phyloP scores from a whole-genome alignment of 2,329 filamentous ascomycete genomes.

The Lachnellula cervina region DNA sequence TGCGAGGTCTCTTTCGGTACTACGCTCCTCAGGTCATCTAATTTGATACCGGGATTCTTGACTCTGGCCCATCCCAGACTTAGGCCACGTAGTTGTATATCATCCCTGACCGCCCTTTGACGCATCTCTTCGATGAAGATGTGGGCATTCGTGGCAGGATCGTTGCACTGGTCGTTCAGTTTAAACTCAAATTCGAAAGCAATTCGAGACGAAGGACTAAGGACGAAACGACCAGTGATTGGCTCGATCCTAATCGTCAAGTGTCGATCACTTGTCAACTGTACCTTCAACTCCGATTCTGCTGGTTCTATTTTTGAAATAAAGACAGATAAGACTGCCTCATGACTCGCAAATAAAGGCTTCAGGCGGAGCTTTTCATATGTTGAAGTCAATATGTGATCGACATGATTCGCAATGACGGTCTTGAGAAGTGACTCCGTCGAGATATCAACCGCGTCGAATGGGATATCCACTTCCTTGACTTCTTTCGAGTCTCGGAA shows the following conservation, averaged over 20 bases:
- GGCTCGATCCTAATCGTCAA: slow-evolving; percentile 67
- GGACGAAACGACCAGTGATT: slow-evolving; percentile 68
- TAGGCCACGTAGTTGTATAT: slow-evolving; percentile 55
- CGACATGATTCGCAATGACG: slow-evolving; percentile 71
- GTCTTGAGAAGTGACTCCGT: slow-evolving; percentile 68
- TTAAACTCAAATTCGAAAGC: slow-evolving; percentile 55
- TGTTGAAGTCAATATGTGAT: slow-evolving; percentile 64
- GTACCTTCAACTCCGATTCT: slow-evolving; percentile 63
- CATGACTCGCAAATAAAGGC: slow-evolving; percentile 56
- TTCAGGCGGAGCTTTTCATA: slow-evolving; percentile 55
- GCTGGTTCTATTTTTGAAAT: slow-evolving; percentile 58
- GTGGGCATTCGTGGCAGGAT: slow-evolving; percentile 54
- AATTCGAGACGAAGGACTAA: slow-evolving; percentile 60
- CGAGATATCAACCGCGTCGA: slow-evolving; percentile 65
- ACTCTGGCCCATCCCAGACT: slow-evolving; percentile 59
- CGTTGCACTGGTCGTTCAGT: slow-evolving; percentile 54
- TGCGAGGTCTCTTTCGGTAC: slow-evolving; percentile 59
- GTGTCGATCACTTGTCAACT: slow-evolving; percentile 59
- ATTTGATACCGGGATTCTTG: slow-evolving; percentile 37
- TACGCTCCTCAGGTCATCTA: slow-evolving; percentile 53
- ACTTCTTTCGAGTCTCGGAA: slow-evolving; percentile 77
- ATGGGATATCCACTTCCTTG: slow-evolving; percentile 57
- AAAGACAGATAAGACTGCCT: slow-evolving; percentile 53
- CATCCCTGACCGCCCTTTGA: slow-evolving; percentile 55
- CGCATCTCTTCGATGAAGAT: slow-evolving; percentile 56